Evolutionary conservation across 441 rosid species (phyloP).

Genomic region (Jatropha multifida): DNA sequence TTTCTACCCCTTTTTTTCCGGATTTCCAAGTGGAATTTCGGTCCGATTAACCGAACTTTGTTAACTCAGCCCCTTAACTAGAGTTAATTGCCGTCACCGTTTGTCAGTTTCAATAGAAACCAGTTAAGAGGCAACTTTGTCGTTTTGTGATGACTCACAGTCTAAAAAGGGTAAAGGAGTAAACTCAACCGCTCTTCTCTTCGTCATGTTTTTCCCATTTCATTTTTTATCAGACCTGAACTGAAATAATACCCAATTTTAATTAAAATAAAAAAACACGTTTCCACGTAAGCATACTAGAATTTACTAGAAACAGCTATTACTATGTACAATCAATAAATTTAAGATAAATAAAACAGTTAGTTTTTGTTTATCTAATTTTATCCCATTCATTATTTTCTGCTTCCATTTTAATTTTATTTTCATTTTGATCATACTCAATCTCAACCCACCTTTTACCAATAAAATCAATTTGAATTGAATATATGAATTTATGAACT

Average conservation of each 20-base stretch:
- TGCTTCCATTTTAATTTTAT: too few relatives aligned
- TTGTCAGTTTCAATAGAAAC: slow-evolving; percentile 24
- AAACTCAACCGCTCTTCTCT: slow-evolving; percentile 3
- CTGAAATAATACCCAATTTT: not conserved
- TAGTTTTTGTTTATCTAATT: too few relatives aligned
- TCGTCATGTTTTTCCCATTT: not conserved
- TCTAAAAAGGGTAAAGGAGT: slow-evolving; percentile 10
- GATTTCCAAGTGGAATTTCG: not conserved
- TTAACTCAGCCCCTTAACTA: slow-evolving; percentile 10
- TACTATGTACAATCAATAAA: not conserved
- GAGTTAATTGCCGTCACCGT: slow-evolving; percentile 25
- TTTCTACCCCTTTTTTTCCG: not conserved
- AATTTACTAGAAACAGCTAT: not conserved
- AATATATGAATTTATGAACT: too few relatives aligned
- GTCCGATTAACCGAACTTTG: slow-evolving; percentile 1
- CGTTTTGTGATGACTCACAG: slow-evolving; percentile 23
- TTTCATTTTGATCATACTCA: too few relatives aligned
- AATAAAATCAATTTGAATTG: not conserved
- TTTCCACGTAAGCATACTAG: not conserved
- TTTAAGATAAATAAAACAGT: too few relatives aligned
- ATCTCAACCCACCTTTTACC: too few relatives aligned
- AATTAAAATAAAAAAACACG: not conserved
- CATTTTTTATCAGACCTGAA: not conserved
- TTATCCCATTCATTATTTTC: too few relatives aligned
- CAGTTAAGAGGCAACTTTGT: slow-evolving; percentile 22